Evolutionary conservation across 768 basidiomycete species (phyloP), one percentile per base, ranked within the genome.

Genomic region (Kwoniella botswanensis): DNA sequence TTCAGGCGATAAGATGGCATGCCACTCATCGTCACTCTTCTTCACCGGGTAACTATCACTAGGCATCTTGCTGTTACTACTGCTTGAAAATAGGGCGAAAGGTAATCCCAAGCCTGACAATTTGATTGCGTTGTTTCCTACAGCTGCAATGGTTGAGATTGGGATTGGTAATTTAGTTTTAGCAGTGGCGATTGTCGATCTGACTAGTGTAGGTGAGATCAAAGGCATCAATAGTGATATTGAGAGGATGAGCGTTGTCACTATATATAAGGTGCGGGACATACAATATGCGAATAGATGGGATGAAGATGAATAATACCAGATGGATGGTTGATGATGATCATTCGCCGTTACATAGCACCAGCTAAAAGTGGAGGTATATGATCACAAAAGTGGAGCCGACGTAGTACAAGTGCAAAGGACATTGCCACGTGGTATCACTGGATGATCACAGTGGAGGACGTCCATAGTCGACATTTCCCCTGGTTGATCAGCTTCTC

Each of bases 1-100:
- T 80, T 93, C 89, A 3, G 88, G 90, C 29, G 89, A 88, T 59
- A 97, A 87, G 55, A 92, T 82, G 2, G 93, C 92, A 71, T 88
- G 87, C 94, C 94, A 97, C 82, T 96, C 94, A 10, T 86, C 83
- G 6, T 94, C 93, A 42, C 88, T 85, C 85, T 93, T 89, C 70
- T 76, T 67, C 4, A 82, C 77, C 4, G 70, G 68, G 18, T 75
- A 77, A 17, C 76, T 67, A 54, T 67, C 65, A 35, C 44, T 29
- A 66, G 65, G 43, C 65, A 63, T 63, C 9, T 68, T 62, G 63
- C 54, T 21, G 2, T 22, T 64, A n/a, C n/a, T 67, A 11, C 72
- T 57, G 11, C 74, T 67, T 29, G 70, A 76, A 61, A 79, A 68
- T 1, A 61, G 50, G 24, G 76, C 74, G 52, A 79, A 77, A n/a